Base-by-base conservation (phyloP, 2,329 filamentous ascomycete species). In the Torrubiella hemipterigena region DNA sequence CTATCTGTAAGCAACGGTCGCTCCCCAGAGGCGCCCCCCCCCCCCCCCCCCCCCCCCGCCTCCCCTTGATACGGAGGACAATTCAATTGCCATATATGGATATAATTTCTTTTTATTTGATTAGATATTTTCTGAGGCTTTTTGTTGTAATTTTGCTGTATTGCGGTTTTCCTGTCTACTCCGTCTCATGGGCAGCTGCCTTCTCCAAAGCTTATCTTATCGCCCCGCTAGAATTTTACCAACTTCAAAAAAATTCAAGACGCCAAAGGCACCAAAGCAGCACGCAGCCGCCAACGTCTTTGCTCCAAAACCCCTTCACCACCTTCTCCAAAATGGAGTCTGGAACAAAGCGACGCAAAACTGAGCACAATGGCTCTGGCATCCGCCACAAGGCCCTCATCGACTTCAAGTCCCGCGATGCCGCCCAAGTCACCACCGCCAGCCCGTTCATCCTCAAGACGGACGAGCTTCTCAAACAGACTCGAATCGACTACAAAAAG, bases 391-490 rank as follows among this genome's bases (percentile, higher is more conserved):
- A 50, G 32, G 47, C 44, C 13, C 51, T 60, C 33, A 58, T 60
- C 29, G 50, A 58, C 36, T 58, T 65, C 31, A 54, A 63, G 38
- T 51, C 54, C 29, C 51, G 49, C 20, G 54, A 47, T 34, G 47
- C 61, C 4, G 49, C 59, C 22, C 52, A 54, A 14, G 46, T 65
- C 27, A 56, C 61, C 19, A 58, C 63, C 7, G 59, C 67, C 12
- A 70, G 66, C 47, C 63, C 68, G 20, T 75, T 76, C 40, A 58
- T 72, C 29, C 49, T 77, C 30, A 67, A 76, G 50, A 69, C 71
- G 3, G 67, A 74, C 27, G 71, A 77, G 49, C 55, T 77, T 13
- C 47, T 77, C 36, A 64, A 62, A 35, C 66, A 73, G 38, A 60
- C 66, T 35, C 63, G 59, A 33, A 46, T 73, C 15, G 64, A 74